phyloP scores from a whole-genome alignment of 331 rosid genomes.

The Erythrophleum ivorense region DNA sequence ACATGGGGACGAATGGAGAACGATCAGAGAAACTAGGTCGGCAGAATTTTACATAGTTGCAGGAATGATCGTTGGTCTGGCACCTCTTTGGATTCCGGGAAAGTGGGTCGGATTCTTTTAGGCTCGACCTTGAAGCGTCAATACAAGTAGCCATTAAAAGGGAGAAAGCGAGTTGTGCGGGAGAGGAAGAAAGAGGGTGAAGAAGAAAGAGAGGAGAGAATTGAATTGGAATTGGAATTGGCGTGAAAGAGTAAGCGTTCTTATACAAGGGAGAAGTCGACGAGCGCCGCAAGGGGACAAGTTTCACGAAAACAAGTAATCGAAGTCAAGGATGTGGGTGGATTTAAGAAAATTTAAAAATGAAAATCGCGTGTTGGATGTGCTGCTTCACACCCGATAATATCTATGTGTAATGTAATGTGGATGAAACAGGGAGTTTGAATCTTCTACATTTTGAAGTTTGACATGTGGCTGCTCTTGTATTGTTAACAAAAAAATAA shows the following conservation, averaged over 20 bases:
- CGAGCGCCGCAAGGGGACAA: constrained; percentile 34
- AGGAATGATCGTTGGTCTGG: constrained; percentile 45
- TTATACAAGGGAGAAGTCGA: constrained; percentile 43
- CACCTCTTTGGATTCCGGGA: constrained; percentile 55
- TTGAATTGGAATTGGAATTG: constrained; percentile 31
- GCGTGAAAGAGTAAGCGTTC: constrained; percentile 33
- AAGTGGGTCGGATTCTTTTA: constrained; percentile 45
- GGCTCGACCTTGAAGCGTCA: constrained; percentile 37
- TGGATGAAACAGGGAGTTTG: no score
- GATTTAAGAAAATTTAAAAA: neutral
- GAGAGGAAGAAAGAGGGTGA: neutral
- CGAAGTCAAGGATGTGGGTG: neutral
- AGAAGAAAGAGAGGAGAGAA: constrained; percentile 33
- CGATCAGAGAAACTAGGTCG: constrained; percentile 55
- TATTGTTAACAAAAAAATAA: no score
- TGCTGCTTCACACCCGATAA: constrained; percentile 25
- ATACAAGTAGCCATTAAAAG: constrained; percentile 76
- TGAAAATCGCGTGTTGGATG: constrained; percentile 3
- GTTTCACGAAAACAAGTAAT: constrained; percentile 45
- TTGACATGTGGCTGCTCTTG: no score
- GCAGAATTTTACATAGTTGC: constrained; percentile 46
- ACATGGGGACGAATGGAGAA: constrained; percentile 50
- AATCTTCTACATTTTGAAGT: no score
- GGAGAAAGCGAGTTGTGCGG: neutral
- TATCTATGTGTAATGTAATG: no score